Conservation (phyloP, 1,284 basidiomycete species). For the Rhodotorula sp. region DNA sequence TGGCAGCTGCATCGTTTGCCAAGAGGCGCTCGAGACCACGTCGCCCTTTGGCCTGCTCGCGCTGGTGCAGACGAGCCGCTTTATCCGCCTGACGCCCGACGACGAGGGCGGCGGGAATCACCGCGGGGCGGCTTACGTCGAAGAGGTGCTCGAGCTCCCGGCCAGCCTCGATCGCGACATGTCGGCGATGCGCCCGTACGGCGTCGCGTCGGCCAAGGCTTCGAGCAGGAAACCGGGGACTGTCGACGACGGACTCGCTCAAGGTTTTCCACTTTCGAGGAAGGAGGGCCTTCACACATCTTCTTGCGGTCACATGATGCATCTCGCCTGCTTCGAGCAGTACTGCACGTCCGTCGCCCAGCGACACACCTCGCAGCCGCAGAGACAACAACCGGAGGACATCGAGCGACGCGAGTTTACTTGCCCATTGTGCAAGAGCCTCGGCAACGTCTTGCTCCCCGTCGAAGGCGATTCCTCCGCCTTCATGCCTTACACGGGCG, state of each 20-base stretch:
- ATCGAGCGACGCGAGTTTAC: conserved; percentile 90
- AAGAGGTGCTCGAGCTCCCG: conserved; percentile 68
- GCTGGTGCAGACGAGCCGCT: conserved; percentile 80
- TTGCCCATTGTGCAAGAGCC: conserved; percentile 96
- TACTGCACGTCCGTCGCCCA: conserved; percentile 84
- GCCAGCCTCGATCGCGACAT: conserved; percentile 63
- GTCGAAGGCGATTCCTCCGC: conserved; percentile 50
- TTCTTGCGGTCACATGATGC: conserved; percentile 97
- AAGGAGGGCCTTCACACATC: conserved; percentile 84
- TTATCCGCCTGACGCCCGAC: conserved; percentile 70
- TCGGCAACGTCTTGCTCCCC: conserved; percentile 91
- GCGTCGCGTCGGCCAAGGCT: conserved; percentile 28
- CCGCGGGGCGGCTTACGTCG: conserved; percentile 62
- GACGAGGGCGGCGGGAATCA: neutral
- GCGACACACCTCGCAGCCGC: conserved; percentile 83
- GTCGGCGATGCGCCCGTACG: conserved; percentile 35
- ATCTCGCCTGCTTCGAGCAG: conserved; percentile 86
- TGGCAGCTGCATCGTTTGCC: conserved; percentile 95
- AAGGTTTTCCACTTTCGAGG: conserved; percentile 70
- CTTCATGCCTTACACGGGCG: conserved; percentile 16
- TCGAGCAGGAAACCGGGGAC: conserved; percentile 18
- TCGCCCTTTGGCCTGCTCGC: conserved; percentile 85
- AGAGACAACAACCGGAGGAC: conserved; percentile 91
- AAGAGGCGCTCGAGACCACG: conserved; percentile 77
- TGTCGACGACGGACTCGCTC: conserved; percentile 55